These are phyloP conservation scores for Podaxis sp. DNA, from an alignment of 768 basidiomycete genomes.

Conservation along the genomic window DNA sequence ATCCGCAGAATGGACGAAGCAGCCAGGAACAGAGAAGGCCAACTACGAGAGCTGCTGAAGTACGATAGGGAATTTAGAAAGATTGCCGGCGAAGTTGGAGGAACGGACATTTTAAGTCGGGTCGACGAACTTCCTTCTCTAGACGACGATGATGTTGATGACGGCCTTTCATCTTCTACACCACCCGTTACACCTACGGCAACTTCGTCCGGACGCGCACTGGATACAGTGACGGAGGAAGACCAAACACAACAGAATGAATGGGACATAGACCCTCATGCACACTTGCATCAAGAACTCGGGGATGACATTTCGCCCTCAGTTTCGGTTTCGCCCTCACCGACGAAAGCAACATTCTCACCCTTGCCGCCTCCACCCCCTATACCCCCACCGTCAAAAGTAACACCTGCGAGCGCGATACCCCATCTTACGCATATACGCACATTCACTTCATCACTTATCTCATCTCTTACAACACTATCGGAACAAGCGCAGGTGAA, in stretches of 20 bases:
- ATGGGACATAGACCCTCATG: conserved; percentile 11
- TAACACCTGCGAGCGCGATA: conserved; percentile 56
- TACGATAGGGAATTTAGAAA: conserved; percentile 77
- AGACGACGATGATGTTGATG: conserved; percentile 39
- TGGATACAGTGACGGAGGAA: conserved; percentile 7
- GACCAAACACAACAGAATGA: conserved; percentile 3
- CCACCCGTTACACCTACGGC: conserved; percentile 7
- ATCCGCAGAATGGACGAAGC: conserved; percentile 76
- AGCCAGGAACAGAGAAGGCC: conserved; percentile 71
- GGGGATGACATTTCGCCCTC: conserved; percentile 8
- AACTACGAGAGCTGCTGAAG: conserved; percentile 73
- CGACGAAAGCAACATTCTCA: conserved; percentile 53
- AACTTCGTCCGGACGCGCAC: not conserved
- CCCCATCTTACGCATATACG: conserved; percentile 70
- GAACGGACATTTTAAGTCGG: conserved; percentile 64
- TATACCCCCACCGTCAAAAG: conserved; percentile 28
- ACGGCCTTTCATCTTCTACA: conserved; percentile 31
- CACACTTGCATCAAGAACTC: conserved; percentile 4
- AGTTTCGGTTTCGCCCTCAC: conserved; percentile 25
- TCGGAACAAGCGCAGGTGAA: conserved; percentile 90
- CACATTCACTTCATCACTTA: conserved; percentile 68
- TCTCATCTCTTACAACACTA: conserved; percentile 68
- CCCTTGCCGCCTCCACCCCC: conserved; percentile 39
- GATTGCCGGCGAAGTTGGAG: conserved; percentile 74
- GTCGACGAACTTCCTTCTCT: conserved; percentile 50